Conservation (phyloP, 106 monocot species). For the Narthecium ossifragum region DNA sequence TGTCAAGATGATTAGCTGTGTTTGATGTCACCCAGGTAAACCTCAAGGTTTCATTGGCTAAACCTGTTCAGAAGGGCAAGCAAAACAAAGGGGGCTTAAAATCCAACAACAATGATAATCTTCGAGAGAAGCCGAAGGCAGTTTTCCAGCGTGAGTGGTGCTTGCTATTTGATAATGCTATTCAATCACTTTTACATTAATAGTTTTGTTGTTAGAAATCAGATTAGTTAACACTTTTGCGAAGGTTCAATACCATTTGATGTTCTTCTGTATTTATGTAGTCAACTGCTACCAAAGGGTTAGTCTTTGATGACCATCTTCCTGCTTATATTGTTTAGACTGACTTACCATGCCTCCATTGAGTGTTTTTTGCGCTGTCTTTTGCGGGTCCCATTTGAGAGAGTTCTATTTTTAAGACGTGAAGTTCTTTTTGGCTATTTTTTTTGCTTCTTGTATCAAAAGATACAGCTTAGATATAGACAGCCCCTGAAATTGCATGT, state of each 20-base stretch:
- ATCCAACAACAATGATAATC: slow-evolving; percentile 26
- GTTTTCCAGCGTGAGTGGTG: slow-evolving; percentile 44
- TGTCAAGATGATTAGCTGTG: background rate
- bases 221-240: background rate
- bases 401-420: too few relatives aligned
- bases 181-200: too few relatives aligned
- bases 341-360: too few relatives aligned
- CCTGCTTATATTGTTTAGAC: too few relatives aligned
- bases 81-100: slow-evolving; percentile 46
- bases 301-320: background rate
- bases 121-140: slow-evolving; percentile 37
- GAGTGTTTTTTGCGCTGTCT: too few relatives aligned
- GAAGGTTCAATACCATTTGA: background rate
- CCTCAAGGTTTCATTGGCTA: slow-evolving; percentile 83
- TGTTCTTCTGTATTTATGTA: background rate
- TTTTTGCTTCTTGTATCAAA: too few relatives aligned
- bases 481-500: too few relatives aligned
- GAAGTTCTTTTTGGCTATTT: too few relatives aligned
- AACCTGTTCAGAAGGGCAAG: slow-evolving; percentile 58
- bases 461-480: too few relatives aligned
- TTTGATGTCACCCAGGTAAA: slow-evolving; percentile 40
- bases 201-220: too few relatives aligned
- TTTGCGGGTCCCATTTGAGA: too few relatives aligned
- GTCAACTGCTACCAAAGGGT: background rate
- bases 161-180: background rate